These are phyloP conservation scores for Phytophthora sp. DNA, from an alignment of 352 stramenopile genomes.

Conservation along the genomic window DNA sequence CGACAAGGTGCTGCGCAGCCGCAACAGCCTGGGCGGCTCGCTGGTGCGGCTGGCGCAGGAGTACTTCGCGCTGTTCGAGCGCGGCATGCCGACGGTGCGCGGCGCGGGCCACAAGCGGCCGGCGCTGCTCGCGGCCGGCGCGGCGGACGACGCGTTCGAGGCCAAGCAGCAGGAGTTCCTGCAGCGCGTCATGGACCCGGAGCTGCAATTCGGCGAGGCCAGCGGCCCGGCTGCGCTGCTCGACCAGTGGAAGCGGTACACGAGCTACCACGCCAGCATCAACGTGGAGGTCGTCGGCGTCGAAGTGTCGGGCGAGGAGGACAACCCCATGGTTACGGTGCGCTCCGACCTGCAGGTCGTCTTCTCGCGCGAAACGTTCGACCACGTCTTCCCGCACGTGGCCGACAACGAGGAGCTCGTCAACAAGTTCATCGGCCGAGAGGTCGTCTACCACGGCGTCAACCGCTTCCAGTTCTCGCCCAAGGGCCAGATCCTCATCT, in stretches of 20 bases:
- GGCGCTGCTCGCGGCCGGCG: conserved; percentile 7
- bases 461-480: conserved; percentile 63
- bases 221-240: conserved; percentile 34
- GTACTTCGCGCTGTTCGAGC: conserved; percentile 61
- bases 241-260: conserved; percentile 56
- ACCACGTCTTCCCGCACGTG: conserved; percentile 66
- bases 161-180: conserved; percentile 42
- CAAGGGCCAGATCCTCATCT: conserved; percentile 50
- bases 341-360: conserved; percentile 51
- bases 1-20: conserved; percentile 41
- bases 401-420: conserved; percentile 49
- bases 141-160: conserved; percentile 13
- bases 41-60: conserved; percentile 46
- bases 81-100: conserved; percentile 38
- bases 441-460: conserved; percentile 53
- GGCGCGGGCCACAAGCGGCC: conserved; percentile 41
- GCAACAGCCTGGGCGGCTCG: conserved; percentile 44
- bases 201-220: conserved; percentile 37
- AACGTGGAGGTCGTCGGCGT: conserved; percentile 40
- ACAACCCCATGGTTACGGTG: conserved; percentile 54
- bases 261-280: conserved; percentile 41
- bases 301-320: conserved; percentile 45
- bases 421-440: conserved; percentile 45
- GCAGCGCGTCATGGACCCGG: conserved; percentile 40
- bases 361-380: conserved; percentile 57